Base-by-base conservation (phyloP, 169 alveolate species). In the Plasmodium relictum region DNA sequence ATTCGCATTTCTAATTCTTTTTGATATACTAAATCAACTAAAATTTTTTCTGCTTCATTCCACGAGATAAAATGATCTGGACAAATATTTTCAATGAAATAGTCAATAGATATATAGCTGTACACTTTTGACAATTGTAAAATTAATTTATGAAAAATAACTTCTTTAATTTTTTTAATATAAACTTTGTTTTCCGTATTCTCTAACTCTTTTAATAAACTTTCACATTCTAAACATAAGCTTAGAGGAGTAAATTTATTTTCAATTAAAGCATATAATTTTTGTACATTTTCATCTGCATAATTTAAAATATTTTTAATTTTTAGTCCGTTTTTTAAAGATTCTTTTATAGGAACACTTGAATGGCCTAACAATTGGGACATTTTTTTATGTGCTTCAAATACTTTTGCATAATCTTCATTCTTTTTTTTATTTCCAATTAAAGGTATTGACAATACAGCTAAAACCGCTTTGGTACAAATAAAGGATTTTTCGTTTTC, bases 321-420 rank as follows among this genome's bases (percentile, higher is more conserved):
- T 37, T 87, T 88, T 73, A 96, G 78, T 68, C 94, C 96, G 58
- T 88, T 83, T 73, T 93, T 94, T 73, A 96, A 88, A 45, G 96
- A 92, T 76, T 96, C 98, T 52, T 95, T 93, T 42, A 96, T 92
- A 70, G 98, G 98, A n/a, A 96, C 93, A 42, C 94, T 92, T 20
- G 88, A 92, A 73, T 95, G 96, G 0, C 97, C 98, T 66, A 96
- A 88, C 22, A 96, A 73, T 20, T 95, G 70, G 5, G 98, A 92
- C 94, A 96, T 94, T 24, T 95, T 88, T 71, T 95, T 96, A 83
- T 95, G 97, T 92, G 93, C 92, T 74, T 96, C 97, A 74, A 94
- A 95, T 16, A 69, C 42, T 24, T 94, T 87, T n/a, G 92, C 88
- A 68, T 63, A 63, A 42, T 93, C 96, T 63, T 88, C 70, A 48